A percentile compares a stretch with the other conserved stretches of the same genome.
phyloP scores from a whole-genome alignment of 129 eudicot genomes.

The Flaveria sonorensis region DNA sequence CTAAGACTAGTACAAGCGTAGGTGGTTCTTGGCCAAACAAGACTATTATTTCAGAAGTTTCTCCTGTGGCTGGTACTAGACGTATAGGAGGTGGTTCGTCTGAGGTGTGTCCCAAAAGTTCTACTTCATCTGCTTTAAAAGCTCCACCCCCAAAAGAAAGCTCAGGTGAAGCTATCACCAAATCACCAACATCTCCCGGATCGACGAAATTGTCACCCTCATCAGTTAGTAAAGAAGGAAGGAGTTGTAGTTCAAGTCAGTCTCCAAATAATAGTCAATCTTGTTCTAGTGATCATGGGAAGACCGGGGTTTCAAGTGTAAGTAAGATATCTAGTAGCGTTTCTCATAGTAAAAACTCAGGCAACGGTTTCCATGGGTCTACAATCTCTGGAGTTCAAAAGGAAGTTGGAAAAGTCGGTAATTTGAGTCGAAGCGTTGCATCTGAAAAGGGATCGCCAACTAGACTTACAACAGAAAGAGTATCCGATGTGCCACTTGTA shows the following conservation, averaged over 20 bases:
- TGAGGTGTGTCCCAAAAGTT: slow-evolving; percentile 42
- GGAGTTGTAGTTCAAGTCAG: slow-evolving; percentile 75
- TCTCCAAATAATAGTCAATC: slow-evolving; percentile 71
- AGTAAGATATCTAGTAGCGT: slow-evolving; percentile 47
- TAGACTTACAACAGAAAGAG: too few species aligned
- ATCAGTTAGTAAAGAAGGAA: slow-evolving; percentile 57
- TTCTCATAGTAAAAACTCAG: slow-evolving; percentile 54
- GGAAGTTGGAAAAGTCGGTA: slow-evolving; percentile 46
- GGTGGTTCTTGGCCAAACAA: slow-evolving; percentile 53
- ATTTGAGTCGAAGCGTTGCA: too few species aligned
- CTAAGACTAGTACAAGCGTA: slow-evolving; percentile 50
- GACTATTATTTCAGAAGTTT: slow-evolving; percentile 51
- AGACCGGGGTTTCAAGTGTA: slow-evolving; percentile 40
- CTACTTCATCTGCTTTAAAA: slow-evolving; percentile 53
- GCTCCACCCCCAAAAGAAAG: slow-evolving; percentile 35
- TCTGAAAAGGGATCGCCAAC: too few species aligned
- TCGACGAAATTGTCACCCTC: slow-evolving; percentile 38
- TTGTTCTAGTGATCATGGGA: slow-evolving; percentile 56
- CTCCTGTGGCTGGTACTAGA: slow-evolving; percentile 37
- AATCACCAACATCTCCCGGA: slow-evolving; percentile 54
- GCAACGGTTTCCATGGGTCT: slow-evolving; percentile 49
- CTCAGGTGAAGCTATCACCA: slow-evolving; percentile 44
- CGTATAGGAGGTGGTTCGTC: slow-evolving; percentile 34
- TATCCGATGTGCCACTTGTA: slow-evolving; percentile 36
- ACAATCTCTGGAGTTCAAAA: slow-evolving; percentile 47